phyloP scores from a whole-genome alignment of 495 filamentous ascomycete genomes.

The Penicillium canescens region DNA sequence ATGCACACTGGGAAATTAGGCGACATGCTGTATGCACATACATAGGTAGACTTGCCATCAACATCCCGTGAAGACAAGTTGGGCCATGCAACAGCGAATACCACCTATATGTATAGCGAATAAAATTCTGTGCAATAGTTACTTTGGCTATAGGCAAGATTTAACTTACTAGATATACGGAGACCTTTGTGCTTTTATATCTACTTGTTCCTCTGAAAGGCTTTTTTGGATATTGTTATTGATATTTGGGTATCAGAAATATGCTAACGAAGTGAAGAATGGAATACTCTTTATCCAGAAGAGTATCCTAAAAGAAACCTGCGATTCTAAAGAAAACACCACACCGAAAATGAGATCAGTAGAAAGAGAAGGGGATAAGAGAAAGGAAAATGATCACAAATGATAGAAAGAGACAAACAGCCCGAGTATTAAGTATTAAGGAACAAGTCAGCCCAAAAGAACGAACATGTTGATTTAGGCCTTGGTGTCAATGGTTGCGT shows the following conservation, averaged over 20 bases:
- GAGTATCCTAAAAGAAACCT: background rate
- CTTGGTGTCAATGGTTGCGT: conserved; percentile 31
- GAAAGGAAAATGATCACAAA: background rate
- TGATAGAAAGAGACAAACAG: background rate
- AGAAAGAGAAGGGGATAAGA: background rate
- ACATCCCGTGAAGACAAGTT: too few species aligned
- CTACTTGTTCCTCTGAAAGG: too few species aligned
- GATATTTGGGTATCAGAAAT: conserved; percentile 15
- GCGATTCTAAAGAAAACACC: background rate
- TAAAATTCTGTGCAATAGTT: too few species aligned
- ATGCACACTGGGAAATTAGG: background rate
- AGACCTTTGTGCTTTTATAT: too few species aligned
- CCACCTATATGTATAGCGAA: too few species aligned
- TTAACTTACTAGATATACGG: too few species aligned
- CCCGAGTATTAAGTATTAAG: conserved; percentile 14
- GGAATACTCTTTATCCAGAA: background rate
- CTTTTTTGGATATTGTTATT: background rate
- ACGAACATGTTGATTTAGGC: conserved; percentile 19
- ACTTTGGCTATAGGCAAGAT: too few species aligned
- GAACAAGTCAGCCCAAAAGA: background rate
- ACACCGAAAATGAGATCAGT: too few species aligned
- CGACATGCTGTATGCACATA: too few species aligned
- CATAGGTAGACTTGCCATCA: too few species aligned
- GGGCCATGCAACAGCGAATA: too few species aligned
- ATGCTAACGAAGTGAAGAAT: conserved; percentile 1